A percentile compares a stretch with the other conserved stretches of the same genome.
Conservation (phyloP, 352 stramenopile genomes). For the Phytopythium delawarense region DNA sequence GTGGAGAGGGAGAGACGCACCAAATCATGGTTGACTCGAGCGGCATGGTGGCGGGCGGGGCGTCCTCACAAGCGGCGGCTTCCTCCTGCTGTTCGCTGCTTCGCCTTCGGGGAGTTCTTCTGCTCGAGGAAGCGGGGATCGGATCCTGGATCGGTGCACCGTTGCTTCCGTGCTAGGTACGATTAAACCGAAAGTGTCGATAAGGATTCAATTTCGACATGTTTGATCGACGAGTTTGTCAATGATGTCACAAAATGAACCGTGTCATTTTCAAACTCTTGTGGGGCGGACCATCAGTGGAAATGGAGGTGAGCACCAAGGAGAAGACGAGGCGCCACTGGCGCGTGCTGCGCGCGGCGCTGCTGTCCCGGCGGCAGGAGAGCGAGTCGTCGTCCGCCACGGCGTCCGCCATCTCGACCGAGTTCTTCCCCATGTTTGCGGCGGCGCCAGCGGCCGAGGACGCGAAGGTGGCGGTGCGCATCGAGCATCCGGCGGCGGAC, state of each 20-base stretch:
- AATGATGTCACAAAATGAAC: too few species aligned
- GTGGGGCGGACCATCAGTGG: too few species aligned
- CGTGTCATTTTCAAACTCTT: too few species aligned
- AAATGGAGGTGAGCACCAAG: background rate
- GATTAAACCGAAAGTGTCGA: slow-evolving; percentile 5
- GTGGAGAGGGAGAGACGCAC: slow-evolving; percentile 24
- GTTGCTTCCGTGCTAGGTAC: slow-evolving; percentile 1
- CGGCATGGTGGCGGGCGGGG: slow-evolving; percentile 46
- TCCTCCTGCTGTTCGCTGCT: slow-evolving; percentile 12
- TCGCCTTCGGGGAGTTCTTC: slow-evolving; percentile 4
- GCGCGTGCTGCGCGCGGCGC: slow-evolving; percentile 59
- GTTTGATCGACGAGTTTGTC: too few species aligned
- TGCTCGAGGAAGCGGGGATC: slow-evolving; percentile 12
- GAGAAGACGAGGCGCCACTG: slow-evolving; percentile 60
- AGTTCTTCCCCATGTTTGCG: slow-evolving; percentile 59
- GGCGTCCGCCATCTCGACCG: slow-evolving; percentile 50
- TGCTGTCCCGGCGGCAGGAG: slow-evolving; percentile 30
- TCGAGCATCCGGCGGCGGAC: slow-evolving; percentile 11
- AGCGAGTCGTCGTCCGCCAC: slow-evolving; percentile 19
- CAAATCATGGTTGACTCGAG: slow-evolving; percentile 89
- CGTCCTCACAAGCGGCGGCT: slow-evolving; percentile 2
- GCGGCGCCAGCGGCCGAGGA: slow-evolving; percentile 8
- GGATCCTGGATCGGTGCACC: slow-evolving; percentile 7
- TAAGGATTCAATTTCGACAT: too few species aligned
- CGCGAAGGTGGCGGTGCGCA: slow-evolving; percentile 5